Percentiles rank a stretch among this genome's conserved stretches.
Conservation (phyloP, 1,284 basidiomycete genomes). For the Trichosporon sp. region DNA sequence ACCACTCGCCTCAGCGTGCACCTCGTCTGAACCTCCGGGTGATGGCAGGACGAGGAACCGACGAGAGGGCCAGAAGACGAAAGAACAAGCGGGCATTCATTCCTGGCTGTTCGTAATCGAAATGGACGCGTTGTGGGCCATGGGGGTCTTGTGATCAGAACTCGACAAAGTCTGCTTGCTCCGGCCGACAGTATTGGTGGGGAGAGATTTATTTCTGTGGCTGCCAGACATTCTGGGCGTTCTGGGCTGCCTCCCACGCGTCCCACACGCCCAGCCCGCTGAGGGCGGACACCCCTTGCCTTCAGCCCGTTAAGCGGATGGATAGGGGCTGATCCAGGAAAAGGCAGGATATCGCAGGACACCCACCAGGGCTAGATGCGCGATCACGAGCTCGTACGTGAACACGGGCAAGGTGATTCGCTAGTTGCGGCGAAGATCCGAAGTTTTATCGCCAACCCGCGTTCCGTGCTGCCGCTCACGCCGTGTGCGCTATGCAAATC, state of each 20-base stretch:
- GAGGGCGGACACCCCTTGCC: too few species aligned
- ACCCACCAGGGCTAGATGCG: not conserved
- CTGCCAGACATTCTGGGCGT: not conserved
- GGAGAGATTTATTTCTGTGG: slow-evolving; percentile 5
- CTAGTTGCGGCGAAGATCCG: not conserved
- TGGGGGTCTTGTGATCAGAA: not conserved
- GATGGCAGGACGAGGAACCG: too few species aligned
- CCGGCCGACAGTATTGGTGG: slow-evolving; percentile 6
- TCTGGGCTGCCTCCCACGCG: not conserved
- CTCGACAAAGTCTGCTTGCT: not conserved
- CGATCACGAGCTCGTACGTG: not conserved
- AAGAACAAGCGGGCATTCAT: not conserved
- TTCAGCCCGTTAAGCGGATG: not conserved
- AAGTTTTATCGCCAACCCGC: not conserved
- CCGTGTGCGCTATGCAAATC: not conserved
- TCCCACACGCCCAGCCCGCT: not conserved
- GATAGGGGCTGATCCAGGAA: not conserved
- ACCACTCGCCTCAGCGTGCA: not conserved
- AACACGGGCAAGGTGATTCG: not conserved
- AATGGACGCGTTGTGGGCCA: not conserved
- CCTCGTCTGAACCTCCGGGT: too few species aligned
- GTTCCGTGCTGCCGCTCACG: not conserved
- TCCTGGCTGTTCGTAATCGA: not conserved
- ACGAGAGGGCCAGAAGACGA: too few species aligned
- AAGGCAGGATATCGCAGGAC: not conserved